A percentile compares a stretch with the other conserved stretches of the same genome.
These are phyloP conservation scores for Solanum clarkiae DNA, from an alignment of 257 asterid species.

Conservation along the genomic window DNA sequence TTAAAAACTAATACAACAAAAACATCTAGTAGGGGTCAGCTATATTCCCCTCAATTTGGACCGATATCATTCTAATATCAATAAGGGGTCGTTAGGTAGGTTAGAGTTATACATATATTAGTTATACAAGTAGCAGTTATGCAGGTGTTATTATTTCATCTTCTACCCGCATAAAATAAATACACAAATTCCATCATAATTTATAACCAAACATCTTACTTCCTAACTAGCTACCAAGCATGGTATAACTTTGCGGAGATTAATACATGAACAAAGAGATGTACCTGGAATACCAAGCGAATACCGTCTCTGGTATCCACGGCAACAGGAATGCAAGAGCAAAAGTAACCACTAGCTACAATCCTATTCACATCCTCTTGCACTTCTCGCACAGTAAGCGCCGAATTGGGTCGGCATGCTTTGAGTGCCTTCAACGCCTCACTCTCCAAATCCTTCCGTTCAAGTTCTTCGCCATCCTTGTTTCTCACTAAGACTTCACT, in stretches of 20 bases:
- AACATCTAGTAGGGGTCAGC: background rate
- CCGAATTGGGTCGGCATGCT: conserved; percentile 82
- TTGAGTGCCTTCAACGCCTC: conserved; percentile 80
- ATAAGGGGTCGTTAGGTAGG: background rate
- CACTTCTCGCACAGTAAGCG: conserved; percentile 85
- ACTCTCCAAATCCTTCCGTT: conserved; percentile 76
- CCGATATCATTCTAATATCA: background rate
- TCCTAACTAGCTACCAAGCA: background rate
- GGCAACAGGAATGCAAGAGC: conserved; percentile 91
- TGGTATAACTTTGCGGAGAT: background rate
- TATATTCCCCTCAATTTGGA: background rate
- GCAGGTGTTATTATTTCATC: no score
- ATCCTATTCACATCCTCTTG: conserved; percentile 95
- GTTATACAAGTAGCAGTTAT: no score
- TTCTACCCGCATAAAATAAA: no score
- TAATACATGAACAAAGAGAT: background rate
- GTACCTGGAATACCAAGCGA: conserved; percentile 85
- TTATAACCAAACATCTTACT: background rate
- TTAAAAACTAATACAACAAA: background rate
- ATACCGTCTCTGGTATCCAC: conserved; percentile 96
- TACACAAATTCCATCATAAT: background rate
- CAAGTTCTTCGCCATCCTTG: conserved; percentile 93
- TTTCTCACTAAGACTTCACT: conserved; percentile 87
- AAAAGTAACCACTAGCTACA: conserved; percentile 80
- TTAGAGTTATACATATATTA: background rate